Evolutionary conservation across 2,329 filamentous ascomycete species (phyloP), one percentile per base, ranked within the genome.

Genomic region (Talaromyces rugulosus): DNA sequence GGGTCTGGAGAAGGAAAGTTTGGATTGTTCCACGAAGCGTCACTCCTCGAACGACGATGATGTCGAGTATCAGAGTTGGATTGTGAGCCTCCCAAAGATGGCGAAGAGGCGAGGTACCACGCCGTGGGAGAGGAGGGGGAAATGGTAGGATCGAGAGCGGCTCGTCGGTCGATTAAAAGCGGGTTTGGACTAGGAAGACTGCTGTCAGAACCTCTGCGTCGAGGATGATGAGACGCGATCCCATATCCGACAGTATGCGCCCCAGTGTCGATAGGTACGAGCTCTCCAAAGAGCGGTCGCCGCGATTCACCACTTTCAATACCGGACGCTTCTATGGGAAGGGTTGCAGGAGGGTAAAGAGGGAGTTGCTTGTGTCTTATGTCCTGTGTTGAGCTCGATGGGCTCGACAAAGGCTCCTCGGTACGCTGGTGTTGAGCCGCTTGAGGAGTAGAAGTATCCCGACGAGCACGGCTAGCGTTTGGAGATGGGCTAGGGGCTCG

Each of bases 211-310:
- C 87, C 88, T 74, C 88, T 83, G 65, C 88, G 81, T 63, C 81
- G 79, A 57, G 82, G 78, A 56, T 78, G 69, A 36, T 75, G 73
- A 63, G 83, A 79, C 65, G 36, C 6, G 55, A 89, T 89, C 58
- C 87, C 88, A 76, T 86, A 87, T 63, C 70, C 71, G 18, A 81
- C 78, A 56, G 82, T 77, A 23, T 80, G 74, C 30, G 80, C 71
- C 66, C 84, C 80, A 68, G 80, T 81, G 66, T 85, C 81, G 42
- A 85, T 80, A n/a, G 85, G 82, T 31, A 87, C 77, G 66, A 93
- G 83, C 74, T 93, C 91, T 42, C 90, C 90, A 77, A 94, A 94
- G 23, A 93, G 77, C 40, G 90, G 84, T 64, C 82, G 82, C 59
- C 81, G 80, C 12, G 51, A 27, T 14, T 31, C 31, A 16, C 42